Evolutionary conservation across 768 basidiomycete species (phyloP).

Genomic region (Termitomyces sp.): DNA sequence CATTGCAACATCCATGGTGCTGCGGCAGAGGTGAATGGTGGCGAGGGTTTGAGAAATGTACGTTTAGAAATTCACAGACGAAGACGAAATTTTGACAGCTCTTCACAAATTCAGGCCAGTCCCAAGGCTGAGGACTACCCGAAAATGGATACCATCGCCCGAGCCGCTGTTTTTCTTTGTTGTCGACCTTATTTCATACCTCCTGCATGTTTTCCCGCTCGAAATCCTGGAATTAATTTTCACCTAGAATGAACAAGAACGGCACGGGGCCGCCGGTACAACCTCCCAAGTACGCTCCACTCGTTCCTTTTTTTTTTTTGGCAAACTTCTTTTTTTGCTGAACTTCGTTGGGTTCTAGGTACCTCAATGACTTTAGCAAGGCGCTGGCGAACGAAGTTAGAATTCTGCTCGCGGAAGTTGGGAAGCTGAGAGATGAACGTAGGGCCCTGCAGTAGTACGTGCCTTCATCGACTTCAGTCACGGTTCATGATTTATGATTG

Average conservation of each 20-base stretch:
- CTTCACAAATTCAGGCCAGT: no score
- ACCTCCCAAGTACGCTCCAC: neutral
- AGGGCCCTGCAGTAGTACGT: conserved; percentile 72
- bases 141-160: no score
- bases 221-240: no score
- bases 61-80: no score
- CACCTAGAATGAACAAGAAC: conserved; percentile 6
- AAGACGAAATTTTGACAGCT: no score
- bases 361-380: conserved; percentile 80
- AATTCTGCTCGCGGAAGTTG: conserved; percentile 72
- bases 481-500: neutral
- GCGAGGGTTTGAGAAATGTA: no score
- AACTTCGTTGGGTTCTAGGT: conserved; percentile 26
- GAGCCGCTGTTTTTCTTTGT: no score
- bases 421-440: conserved; percentile 72
- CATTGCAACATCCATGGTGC: no score
- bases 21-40: no score
- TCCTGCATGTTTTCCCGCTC: no score
- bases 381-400: conserved; percentile 76
- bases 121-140: no score
- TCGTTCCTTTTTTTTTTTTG: neutral
- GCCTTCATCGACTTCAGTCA: neutral
- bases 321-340: neutral
- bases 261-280: conserved; percentile 13
- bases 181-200: no score